phyloP scores from a whole-genome alignment of 2,329 filamentous ascomycete genomes.

The Pseudogymnoascus sp. region DNA sequence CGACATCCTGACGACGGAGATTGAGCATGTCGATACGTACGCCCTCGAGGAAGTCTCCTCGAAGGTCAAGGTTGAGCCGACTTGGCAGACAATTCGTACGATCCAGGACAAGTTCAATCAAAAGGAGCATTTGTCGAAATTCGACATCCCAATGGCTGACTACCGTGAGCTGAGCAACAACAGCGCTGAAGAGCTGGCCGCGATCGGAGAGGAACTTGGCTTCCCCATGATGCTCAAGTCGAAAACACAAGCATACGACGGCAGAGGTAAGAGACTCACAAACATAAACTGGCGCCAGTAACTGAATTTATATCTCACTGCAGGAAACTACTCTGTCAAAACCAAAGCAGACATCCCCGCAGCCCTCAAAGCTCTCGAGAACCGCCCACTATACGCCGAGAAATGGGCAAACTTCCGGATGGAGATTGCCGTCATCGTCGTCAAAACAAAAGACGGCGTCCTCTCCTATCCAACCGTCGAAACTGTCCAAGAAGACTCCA shows the following conservation, averaged over 20 bases:
- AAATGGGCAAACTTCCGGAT: conserved; percentile 79
- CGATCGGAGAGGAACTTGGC: conserved; percentile 58
- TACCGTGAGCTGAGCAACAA: conserved; percentile 50
- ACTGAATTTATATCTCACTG: not conserved
- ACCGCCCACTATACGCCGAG: conserved; percentile 75
- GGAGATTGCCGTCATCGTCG: conserved; percentile 90
- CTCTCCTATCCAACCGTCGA: conserved; percentile 85
- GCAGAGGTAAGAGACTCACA: conserved; percentile 51
- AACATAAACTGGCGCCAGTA: not conserved
- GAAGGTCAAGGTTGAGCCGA: conserved; percentile 64
- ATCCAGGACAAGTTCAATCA: conserved; percentile 94
- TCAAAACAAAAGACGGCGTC: conserved; percentile 71
- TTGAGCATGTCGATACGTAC: conserved; percentile 89
- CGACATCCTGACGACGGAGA: conserved; percentile 85
- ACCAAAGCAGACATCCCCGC: conserved; percentile 51
- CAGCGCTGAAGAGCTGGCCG: conserved; percentile 51
- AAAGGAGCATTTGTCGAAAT: conserved; percentile 67
- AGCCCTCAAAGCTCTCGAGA: conserved; percentile 64
- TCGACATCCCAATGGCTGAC: conserved; percentile 65
- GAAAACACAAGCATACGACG: conserved; percentile 85
- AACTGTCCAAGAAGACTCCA: conserved; percentile 89
- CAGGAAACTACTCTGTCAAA: conserved; percentile 60
- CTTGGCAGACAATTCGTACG: conserved; percentile 75
- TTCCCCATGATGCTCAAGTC: conserved; percentile 92
- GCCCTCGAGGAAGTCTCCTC: conserved; percentile 76